Conservation (phyloP, 805 yeast genomes). For the Vanderwaltozyma tropicalis region DNA sequence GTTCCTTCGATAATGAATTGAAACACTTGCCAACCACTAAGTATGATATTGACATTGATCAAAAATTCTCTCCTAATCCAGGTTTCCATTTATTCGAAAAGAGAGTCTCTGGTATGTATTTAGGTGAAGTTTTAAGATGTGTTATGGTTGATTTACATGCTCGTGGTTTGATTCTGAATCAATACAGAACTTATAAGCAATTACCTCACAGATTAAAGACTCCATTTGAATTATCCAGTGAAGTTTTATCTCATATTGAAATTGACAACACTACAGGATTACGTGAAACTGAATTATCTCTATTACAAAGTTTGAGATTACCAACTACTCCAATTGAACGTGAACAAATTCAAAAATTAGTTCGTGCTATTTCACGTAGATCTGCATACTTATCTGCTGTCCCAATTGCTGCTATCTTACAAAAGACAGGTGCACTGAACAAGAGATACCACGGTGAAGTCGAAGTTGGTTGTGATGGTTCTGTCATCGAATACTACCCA, state of each 20-base stretch:
- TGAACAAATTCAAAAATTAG: slow-evolving; percentile 55
- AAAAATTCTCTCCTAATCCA: slow-evolving; percentile 58
- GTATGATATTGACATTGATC: slow-evolving; percentile 65
- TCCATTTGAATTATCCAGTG: slow-evolving; percentile 72
- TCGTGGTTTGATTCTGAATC: slow-evolving; percentile 47
- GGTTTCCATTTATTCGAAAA: slow-evolving; percentile 90
- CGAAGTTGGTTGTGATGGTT: slow-evolving; percentile 93
- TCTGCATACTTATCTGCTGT: slow-evolving; percentile 84
- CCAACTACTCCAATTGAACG: slow-evolving; percentile 69
- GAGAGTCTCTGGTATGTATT: slow-evolving; percentile 82
- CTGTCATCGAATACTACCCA: slow-evolving; percentile 89
- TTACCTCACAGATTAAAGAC: slow-evolving; percentile 53
- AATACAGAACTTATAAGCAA: slow-evolving; percentile 33
- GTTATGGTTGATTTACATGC: slow-evolving; percentile 57
- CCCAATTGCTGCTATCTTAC: slow-evolving; percentile 75
- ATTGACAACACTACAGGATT: slow-evolving; percentile 71
- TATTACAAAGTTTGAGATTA: slow-evolving; percentile 55
- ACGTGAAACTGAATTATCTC: slow-evolving; percentile 55
- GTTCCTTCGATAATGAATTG: slow-evolving; percentile 84
- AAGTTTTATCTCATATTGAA: slow-evolving; percentile 73
- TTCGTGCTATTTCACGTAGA: slow-evolving; percentile 75
- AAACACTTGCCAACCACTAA: slow-evolving; percentile 66
- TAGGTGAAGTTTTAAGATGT: slow-evolving; percentile 81
- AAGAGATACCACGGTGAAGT: slow-evolving; percentile 54
- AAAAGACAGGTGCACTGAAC: slow-evolving; percentile 53